Conservation (phyloP, 2,329 filamentous ascomycete genomes). For the Aspergillus thermomutatus region DNA sequence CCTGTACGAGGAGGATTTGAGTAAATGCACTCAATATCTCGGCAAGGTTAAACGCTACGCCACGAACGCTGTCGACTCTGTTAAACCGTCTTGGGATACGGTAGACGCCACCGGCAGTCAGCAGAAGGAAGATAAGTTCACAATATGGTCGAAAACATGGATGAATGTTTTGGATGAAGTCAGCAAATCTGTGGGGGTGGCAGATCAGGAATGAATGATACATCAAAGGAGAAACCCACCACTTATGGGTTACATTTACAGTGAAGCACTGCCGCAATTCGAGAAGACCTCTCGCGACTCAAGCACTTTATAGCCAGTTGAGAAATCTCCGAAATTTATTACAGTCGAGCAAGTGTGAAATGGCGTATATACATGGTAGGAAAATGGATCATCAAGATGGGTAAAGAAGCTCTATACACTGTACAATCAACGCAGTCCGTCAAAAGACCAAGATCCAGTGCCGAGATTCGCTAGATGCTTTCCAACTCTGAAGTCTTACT, state of each 20-base stretch:
- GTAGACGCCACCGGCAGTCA: constrained; percentile 55
- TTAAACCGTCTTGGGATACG: constrained; percentile 68
- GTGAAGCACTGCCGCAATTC: no score
- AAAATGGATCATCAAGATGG: background rate
- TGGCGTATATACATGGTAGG: background rate
- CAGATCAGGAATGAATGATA: background rate
- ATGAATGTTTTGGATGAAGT: constrained; percentile 43
- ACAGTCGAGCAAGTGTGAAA: background rate
- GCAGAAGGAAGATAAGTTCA: constrained; percentile 70
- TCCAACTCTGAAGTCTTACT: background rate
- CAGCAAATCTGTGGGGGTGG: constrained; percentile 25
- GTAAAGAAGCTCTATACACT: constrained; percentile 4
- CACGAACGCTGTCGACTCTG: constrained; percentile 67
- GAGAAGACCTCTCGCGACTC: background rate
- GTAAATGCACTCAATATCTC: constrained; percentile 32
- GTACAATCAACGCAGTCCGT: constrained; percentile 2
- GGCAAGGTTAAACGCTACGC: constrained; percentile 43
- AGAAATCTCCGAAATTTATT: background rate
- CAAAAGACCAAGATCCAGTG: background rate
- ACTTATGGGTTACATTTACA: no score
- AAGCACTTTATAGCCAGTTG: background rate
- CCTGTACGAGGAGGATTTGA: constrained; percentile 41
- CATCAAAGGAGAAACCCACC: background rate
- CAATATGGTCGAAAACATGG: constrained; percentile 67
- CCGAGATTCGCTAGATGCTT: background rate